Evolutionary conservation across 148 eudicot genomes (phyloP).

Genomic region (Diospyros kaki): DNA sequence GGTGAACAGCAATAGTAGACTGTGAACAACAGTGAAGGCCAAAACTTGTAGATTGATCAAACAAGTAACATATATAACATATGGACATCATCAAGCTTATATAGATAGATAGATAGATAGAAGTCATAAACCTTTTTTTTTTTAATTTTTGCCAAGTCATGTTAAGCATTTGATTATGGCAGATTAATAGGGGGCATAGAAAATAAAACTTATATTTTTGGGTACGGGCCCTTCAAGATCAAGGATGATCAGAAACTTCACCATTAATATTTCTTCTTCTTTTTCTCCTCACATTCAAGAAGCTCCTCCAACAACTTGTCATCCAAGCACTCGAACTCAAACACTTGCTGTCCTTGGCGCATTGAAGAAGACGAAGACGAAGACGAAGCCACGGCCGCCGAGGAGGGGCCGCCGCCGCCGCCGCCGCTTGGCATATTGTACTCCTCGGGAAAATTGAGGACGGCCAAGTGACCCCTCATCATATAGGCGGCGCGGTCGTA

Average conservation of each 20-base stretch:
- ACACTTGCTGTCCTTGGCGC: slow-evolving; percentile 28
- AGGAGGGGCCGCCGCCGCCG: slow-evolving; percentile 19
- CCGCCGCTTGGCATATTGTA: slow-evolving; percentile 42
- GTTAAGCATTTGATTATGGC: too few species aligned
- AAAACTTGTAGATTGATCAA: too few species aligned
- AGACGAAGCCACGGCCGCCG: slow-evolving; percentile 15
- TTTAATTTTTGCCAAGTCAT: too few species aligned
- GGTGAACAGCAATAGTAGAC: too few species aligned
- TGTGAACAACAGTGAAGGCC: too few species aligned
- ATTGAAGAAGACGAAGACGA: slow-evolving; percentile 11
- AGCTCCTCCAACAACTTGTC: slow-evolving; percentile 71
- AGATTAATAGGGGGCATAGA: too few species aligned
- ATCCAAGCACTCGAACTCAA: slow-evolving; percentile 72
- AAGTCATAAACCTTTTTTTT: too few species aligned
- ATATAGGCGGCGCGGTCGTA: slow-evolving; percentile 75
- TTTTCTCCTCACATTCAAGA: slow-evolving; percentile 37
- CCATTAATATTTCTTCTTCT: slow-evolving; percentile 7
- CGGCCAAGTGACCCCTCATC: slow-evolving; percentile 74
- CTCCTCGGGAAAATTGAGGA: slow-evolving; percentile 73
- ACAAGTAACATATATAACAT: too few species aligned
- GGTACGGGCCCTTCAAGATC: too few species aligned
- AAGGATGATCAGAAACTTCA: slow-evolving; percentile 12
- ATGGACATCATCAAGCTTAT: too few species aligned
- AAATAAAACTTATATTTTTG: too few species aligned
- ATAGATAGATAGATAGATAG: too few species aligned